Conservation (phyloP, 139 green algal genomes). For the Asterochloris sp. region DNA sequence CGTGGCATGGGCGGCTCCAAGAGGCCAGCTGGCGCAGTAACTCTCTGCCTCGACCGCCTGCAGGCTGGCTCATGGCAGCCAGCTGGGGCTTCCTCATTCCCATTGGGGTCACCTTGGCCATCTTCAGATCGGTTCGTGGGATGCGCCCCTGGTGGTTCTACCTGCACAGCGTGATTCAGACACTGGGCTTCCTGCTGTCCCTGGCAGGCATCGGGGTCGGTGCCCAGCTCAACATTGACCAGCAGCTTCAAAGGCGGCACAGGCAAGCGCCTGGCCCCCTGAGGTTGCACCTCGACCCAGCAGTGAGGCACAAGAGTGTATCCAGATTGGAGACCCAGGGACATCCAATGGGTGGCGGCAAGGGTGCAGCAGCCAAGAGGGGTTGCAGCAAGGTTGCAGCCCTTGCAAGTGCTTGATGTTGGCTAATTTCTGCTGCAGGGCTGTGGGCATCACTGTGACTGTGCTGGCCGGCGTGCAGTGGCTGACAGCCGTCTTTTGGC, state of each 20-base stretch:
- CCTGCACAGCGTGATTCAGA: not conserved
- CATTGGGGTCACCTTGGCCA: not conserved
- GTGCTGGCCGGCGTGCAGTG: not conserved
- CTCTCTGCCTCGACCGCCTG: no score
- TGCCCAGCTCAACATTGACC: not conserved
- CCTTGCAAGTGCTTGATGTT: no score
- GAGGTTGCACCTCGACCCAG: no score
- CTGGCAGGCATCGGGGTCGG: not conserved
- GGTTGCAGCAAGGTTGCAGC: no score
- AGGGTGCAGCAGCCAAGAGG: no score
- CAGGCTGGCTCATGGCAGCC: not conserved
- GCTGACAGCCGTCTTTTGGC: not conserved
- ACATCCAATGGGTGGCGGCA: no score
- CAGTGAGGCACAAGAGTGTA: no score
- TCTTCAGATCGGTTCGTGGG: not conserved
- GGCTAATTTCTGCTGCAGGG: no score
- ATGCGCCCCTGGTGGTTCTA: not conserved
- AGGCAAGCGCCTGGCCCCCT: not conserved
- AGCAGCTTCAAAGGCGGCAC: not conserved
- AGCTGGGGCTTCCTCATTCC: conserved; percentile 1
- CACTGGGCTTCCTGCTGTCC: not conserved
- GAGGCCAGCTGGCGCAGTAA: no score
- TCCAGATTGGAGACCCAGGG: no score
- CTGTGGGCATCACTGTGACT: not conserved
- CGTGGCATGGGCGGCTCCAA: no score